Evolutionary conservation across 129 eudicot genomes (phyloP).

Genomic region (Daucus carota): DH1_v3.0 NC_030382.2:55936001-55936500

Average conservation of each 20-base stretch:
- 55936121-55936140: conserved; percentile 30
- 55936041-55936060: conserved; percentile 10
- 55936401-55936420: conserved; percentile 20
- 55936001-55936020: conserved; percentile 39
- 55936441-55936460: background rate
- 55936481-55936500: background rate
- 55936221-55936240: conserved; percentile 34
- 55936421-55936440: conserved; percentile 35
- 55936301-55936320: conserved; percentile 19
- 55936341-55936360: background rate
- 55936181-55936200: conserved; percentile 25
- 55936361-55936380: conserved; percentile 1
- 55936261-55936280: conserved; percentile 27
- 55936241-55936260: conserved; percentile 38
- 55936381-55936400: conserved; percentile 18
- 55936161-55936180: conserved; percentile 7
- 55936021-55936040: conserved; percentile 24
- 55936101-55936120: conserved; percentile 23
- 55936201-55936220: conserved; percentile 15
- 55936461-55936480: background rate
- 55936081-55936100: conserved; percentile 23
- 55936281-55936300: conserved; percentile 3
- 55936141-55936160: conserved; percentile 18
- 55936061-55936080: conserved; percentile 23
- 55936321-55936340: conserved; percentile 17